A percentile compares a stretch with the other conserved stretches of the same genome.
Evolutionary conservation across 495 filamentous ascomycete genomes (phyloP).

Genomic region (Pyrenopolyporus hunteri): DNA sequence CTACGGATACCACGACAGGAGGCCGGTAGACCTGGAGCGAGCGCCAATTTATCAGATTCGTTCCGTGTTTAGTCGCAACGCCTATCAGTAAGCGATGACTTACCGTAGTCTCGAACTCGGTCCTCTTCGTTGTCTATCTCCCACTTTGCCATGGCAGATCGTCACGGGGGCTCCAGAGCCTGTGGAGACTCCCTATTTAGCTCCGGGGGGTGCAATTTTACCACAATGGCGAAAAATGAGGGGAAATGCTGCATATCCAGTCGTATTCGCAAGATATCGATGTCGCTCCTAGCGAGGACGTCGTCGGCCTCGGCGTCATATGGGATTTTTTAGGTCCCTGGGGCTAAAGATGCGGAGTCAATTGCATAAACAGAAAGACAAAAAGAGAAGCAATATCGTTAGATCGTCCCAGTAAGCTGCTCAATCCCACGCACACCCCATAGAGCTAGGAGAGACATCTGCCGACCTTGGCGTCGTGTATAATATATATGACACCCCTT

Average conservation of each 20-base stretch:
- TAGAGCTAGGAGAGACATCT: constrained; percentile 36
- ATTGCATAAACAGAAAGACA: no score
- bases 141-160: constrained; percentile 10
- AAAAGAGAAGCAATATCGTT: not conserved
- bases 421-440: constrained; percentile 21
- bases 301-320: constrained; percentile 21
- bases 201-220: constrained; percentile 27
- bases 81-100: constrained; percentile 33
- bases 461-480: constrained; percentile 42
- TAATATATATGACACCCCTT: constrained; percentile 38
- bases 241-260: constrained; percentile 24
- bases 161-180: constrained; percentile 17
- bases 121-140: not conserved
- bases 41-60: not conserved
- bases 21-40: not conserved
- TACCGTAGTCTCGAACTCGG: constrained; percentile 11
- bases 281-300: constrained; percentile 5
- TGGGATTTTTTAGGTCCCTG: not conserved
- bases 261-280: constrained; percentile 15
- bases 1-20: not conserved
- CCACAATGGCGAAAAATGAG: constrained; percentile 24
- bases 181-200: constrained; percentile 27
- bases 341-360: constrained; percentile 31
- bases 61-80: not conserved
- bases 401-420: constrained; percentile 15